Base-by-base conservation (phyloP, 192 early-diverging fungal species). In the Rhizoclosmatium globosum region DNA sequence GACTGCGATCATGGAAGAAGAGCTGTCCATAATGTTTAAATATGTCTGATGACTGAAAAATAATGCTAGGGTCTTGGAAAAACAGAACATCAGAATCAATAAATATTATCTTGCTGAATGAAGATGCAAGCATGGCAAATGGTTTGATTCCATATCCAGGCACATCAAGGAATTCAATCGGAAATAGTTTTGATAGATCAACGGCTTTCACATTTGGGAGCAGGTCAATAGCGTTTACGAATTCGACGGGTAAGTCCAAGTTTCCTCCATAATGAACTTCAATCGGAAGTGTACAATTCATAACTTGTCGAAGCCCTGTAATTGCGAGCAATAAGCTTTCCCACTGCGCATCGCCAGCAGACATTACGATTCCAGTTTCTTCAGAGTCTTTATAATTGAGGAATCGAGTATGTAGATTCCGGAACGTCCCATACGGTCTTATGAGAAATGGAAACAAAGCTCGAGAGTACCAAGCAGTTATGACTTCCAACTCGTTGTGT, bases 1-100 rank as follows among this genome's bases (percentile, higher is more conserved):
- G 31, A 45, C 11, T 68, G 9, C 92, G 84, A 73, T 93, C 92
- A 23, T 84, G 84, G 69, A 89, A 93, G 76, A 92, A 92, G 4
- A 93, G 85, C 1, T 86, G 87, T 0, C 84, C 81, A 39, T 66
- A 31, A 64, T 90, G 83, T 9, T 82, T 83, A 46, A 78, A 82
- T 53, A 87, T 74, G 58, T 38, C 9, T 11, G 56, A 23, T 3
- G 42, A 3, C 74, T 90, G 90, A 11, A 92, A 44, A 3, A 68
- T 7, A 6, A 23, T 0, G 7, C 13, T 41, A 4, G 69, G 69
- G 53, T 57, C 50, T 31, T 31, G 17, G 42, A 71, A 71, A 38
- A 71, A 71, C 31, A 71, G 69, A 3, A 71, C 69, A 71, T 71
- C 69, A 7, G 69, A 44, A 56, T 71, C 70, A 44, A 71, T 43